Base-by-base conservation (phyloP, 345 rosid species). In the Brassica juncea region DNA sequence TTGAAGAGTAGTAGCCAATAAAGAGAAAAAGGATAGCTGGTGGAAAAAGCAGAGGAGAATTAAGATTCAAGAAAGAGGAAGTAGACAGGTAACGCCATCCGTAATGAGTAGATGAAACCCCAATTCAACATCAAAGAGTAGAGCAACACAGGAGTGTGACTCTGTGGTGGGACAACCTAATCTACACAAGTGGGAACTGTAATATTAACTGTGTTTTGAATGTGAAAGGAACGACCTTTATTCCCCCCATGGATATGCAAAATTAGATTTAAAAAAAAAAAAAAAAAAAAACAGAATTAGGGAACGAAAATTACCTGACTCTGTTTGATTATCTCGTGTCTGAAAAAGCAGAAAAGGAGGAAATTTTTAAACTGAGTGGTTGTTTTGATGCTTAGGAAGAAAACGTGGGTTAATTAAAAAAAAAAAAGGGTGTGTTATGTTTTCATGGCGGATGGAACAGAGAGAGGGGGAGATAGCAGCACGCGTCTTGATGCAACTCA, bases 401-500 rank as follows among this genome's bases (percentile, higher is more conserved):
- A 58, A 58, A 59, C 12, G 69, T 77, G 49, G 25, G 25, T 61
- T 12, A 2, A 23, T 49, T 49, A n/a, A 71, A 12, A 5, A 39
- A 39, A 39, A 71, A n/a, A 49, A 49, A 1, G 3, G 54, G 57
- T 49, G 57, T 49, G 5, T 47, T 47, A 12, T 47, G 6, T 49
- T 49, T 49, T 49, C 57, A 49, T 15, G 57, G 57, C 57, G 57
- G 57, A 49, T 49, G 57, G n/a, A 49, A 49, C 57, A 49, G 57
- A 49, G 57, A 49, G 57, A 49, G 16, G 1, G 7, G 6, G 57
- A 49, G 19, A 49, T 7, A 12, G 54, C 54, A 12, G 57, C 19
- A 55, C 71, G 42, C 77, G 73, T 72, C 73, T 57, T 65, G 39
- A 66, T 54, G 81, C 58, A 52, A 47, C 21, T 52, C 8, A 15